Conservation (phyloP, 768 basidiomycete genomes). For the Russula compacta region DNA sequence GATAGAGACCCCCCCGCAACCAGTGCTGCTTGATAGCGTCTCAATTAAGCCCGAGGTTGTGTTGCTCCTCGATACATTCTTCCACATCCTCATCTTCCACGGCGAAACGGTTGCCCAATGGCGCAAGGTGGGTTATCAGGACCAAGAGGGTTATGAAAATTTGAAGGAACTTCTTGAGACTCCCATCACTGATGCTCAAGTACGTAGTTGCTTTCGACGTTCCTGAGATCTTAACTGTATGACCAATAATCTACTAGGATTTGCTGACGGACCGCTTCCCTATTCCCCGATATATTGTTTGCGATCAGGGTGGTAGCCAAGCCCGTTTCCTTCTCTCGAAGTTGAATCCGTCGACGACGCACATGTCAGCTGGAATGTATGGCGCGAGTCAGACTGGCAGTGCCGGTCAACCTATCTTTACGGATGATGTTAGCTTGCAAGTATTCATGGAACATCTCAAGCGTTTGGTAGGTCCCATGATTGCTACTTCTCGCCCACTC, state of each 20-base stretch:
- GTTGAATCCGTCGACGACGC: slow-evolving; percentile 95
- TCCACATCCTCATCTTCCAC: slow-evolving; percentile 99
- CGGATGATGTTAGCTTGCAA: slow-evolving; percentile 96
- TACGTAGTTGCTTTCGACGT: slow-evolving; percentile 24
- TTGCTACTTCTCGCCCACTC: not conserved
- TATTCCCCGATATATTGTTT: slow-evolving; percentile 95
- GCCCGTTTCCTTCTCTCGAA: slow-evolving; percentile 97
- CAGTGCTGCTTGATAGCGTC: slow-evolving; percentile 92
- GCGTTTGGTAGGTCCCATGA: slow-evolving; percentile 53
- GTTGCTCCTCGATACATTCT: slow-evolving; percentile 95
- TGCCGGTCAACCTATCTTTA: slow-evolving; percentile 90
- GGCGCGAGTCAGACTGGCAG: slow-evolving; percentile 60
- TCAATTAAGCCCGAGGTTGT: slow-evolving; percentile 97
- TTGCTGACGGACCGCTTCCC: slow-evolving; percentile 93
- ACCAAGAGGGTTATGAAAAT: slow-evolving; percentile 98
- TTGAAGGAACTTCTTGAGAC: slow-evolving; percentile 87
- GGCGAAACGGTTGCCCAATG: slow-evolving; percentile 95
- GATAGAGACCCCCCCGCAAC: slow-evolving; percentile 84
- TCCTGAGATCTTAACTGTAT: not conserved
- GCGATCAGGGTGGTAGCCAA: slow-evolving; percentile 95
- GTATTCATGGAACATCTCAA: slow-evolving; percentile 98
- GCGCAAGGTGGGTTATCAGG: slow-evolving; percentile 97
- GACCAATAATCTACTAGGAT: slow-evolving; percentile 44
- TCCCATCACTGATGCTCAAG: slow-evolving; percentile 85
- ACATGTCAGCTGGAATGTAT: slow-evolving; percentile 89